These are phyloP conservation scores for Fusarium pseudocircinatum DNA, from an alignment of 2,329 filamentous ascomycete species.

Conservation along the genomic window DNA sequence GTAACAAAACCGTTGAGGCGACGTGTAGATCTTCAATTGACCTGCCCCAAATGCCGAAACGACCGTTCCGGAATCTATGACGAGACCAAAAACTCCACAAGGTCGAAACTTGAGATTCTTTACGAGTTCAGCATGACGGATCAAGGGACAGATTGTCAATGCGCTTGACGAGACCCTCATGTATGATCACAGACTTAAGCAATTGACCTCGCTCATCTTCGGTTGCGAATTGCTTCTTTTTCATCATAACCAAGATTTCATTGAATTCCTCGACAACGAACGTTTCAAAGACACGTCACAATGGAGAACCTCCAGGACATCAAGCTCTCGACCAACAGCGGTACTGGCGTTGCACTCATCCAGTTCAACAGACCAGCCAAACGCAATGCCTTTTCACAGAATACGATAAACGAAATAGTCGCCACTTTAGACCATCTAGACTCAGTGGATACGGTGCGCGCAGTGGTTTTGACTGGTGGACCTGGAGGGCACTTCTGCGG, in stretches of 20 bases:
- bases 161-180: not conserved
- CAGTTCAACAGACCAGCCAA: constrained; percentile 33
- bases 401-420: constrained; percentile 25
- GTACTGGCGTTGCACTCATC: constrained; percentile 14
- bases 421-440: constrained; percentile 18
- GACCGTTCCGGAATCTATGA: constrained; percentile 4
- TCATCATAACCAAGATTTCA: not conserved
- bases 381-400: constrained; percentile 30
- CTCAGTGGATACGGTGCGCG: constrained; percentile 4
- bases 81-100: constrained; percentile 10
- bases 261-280: too few relatives aligned
- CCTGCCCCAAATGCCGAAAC: constrained; percentile 22
- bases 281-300: not conserved
- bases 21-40: not conserved
- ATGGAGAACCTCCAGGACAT: constrained; percentile 29
- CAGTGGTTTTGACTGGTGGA: constrained; percentile 24
- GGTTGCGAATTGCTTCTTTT: not conserved
- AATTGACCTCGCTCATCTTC: not conserved
- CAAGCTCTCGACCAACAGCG: not conserved
- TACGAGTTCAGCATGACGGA: not conserved
- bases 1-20: not conserved
- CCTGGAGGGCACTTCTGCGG: constrained; percentile 30
- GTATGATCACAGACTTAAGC: not conserved
- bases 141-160: not conserved
- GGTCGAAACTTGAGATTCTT: not conserved